Evolutionary conservation across 2,329 filamentous ascomycete genomes (phyloP).

Genomic region (Curvularia sp.): DNA sequence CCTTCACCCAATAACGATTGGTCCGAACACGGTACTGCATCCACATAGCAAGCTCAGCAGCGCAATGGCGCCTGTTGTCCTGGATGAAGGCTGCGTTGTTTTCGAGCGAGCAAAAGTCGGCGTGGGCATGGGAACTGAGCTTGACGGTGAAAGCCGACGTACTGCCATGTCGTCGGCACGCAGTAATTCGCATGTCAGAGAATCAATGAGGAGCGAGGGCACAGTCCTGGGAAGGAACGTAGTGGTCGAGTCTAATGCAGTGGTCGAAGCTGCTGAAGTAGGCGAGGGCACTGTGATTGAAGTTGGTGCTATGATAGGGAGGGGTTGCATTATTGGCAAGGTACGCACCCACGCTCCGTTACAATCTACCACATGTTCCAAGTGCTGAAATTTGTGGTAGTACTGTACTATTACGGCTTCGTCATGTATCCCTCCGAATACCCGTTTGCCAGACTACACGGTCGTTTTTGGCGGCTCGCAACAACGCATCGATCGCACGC

Average conservation of each 20-base stretch:
- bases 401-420: constrained; percentile 55
- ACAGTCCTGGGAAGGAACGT: constrained; percentile 54
- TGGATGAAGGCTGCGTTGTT: constrained; percentile 70
- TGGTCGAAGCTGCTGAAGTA: constrained; percentile 50
- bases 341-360: constrained; percentile 30
- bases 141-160: constrained; percentile 24
- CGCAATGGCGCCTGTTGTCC: constrained; percentile 51
- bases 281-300: constrained; percentile 49
- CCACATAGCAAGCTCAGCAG: constrained; percentile 70
- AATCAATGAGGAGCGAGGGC: constrained; percentile 37
- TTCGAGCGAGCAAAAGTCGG: constrained; percentile 67
- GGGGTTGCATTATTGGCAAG: constrained; percentile 52
- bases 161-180: constrained; percentile 22
- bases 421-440: constrained; percentile 46
- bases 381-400: constrained; percentile 30
- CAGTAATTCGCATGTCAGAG: constrained; percentile 18
- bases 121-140: constrained; percentile 38
- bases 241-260: constrained; percentile 54
- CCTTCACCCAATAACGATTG: constrained; percentile 78
- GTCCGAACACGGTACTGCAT: constrained; percentile 81
- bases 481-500: constrained; percentile 51
- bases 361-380: neutral
- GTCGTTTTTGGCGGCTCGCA: constrained; percentile 53
- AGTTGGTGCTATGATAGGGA: constrained; percentile 43
- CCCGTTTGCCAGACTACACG: constrained; percentile 55